These are phyloP conservation scores for Tolypocladium endophyticum DNA, from an alignment of 2,329 filamentous ascomycete species.

Conservation along the genomic window DNA sequence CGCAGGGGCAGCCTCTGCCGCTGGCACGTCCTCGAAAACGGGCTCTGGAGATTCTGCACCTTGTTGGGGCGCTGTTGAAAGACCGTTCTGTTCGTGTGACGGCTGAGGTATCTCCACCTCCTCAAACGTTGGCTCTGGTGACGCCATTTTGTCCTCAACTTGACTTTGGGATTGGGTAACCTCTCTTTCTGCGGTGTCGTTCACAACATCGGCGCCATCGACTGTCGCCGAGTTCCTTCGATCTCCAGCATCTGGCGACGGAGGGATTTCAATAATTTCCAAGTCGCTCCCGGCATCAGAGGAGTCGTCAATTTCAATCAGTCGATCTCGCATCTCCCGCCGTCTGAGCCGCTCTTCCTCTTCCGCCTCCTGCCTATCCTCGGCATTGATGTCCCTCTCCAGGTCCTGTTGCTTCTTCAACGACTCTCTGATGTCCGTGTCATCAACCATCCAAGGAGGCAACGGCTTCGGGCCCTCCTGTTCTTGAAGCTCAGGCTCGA, in stretches of 20 bases:
- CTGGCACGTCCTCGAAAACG: slow-evolving; percentile 24
- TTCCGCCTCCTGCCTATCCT: slow-evolving; percentile 45
- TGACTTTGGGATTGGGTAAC: neutral
- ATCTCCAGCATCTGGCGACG: slow-evolving; percentile 15
- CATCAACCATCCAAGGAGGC: slow-evolving; percentile 64
- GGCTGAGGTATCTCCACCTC: slow-evolving; percentile 18
- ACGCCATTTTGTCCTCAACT: neutral
- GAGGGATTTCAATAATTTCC: slow-evolving; percentile 42
- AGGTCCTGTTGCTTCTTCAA: slow-evolving; percentile 46
- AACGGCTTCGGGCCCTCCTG: slow-evolving; percentile 45
- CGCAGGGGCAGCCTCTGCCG: slow-evolving; percentile 7
- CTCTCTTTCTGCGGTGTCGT: neutral
- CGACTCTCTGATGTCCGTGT: slow-evolving; percentile 55
- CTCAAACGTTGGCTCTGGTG: slow-evolving; percentile 23
- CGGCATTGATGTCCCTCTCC: slow-evolving; percentile 52
- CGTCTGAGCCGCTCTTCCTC: slow-evolving; percentile 41
- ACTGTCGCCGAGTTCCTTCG: neutral
- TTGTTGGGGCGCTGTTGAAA: slow-evolving; percentile 1
- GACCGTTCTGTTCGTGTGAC: neutral
- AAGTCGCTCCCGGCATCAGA: slow-evolving; percentile 47
- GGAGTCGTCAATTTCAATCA: slow-evolving; percentile 54
- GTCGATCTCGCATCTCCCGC: slow-evolving; percentile 31
- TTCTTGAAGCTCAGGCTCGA: slow-evolving; percentile 40
- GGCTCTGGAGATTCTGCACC: slow-evolving; percentile 23
- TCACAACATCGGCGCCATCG: slow-evolving; percentile 5